phyloP scores from a whole-genome alignment of 1,284 basidiomycete genomes.

The Cryptococcus amylolentus region DNA sequence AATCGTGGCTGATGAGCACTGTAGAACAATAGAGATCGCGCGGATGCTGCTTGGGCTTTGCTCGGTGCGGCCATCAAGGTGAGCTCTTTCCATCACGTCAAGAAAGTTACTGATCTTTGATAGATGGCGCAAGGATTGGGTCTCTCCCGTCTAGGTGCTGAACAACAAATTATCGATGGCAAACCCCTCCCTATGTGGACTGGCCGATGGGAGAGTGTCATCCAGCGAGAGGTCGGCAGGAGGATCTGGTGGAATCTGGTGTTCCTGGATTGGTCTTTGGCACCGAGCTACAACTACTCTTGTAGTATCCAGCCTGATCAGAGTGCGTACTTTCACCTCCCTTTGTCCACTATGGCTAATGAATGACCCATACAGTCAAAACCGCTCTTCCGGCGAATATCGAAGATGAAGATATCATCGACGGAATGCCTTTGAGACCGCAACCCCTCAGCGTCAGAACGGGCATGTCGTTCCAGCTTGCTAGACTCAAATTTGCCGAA shows the following conservation, averaged over 20 bases:
- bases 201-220: slow-evolving; percentile 49
- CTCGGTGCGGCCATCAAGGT: slow-evolving; percentile 50
- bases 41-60: slow-evolving; percentile 50
- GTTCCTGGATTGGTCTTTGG: slow-evolving; percentile 49
- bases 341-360: slow-evolving; percentile 4
- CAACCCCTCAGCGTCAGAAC: slow-evolving; percentile 46
- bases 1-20: not conserved
- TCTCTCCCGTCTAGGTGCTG: slow-evolving; percentile 49
- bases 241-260: slow-evolving; percentile 51
- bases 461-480: slow-evolving; percentile 50
- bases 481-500: slow-evolving; percentile 47
- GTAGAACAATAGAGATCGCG: slow-evolving; percentile 50
- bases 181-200: slow-evolving; percentile 48
- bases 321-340: slow-evolving; percentile 31
- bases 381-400: slow-evolving; percentile 50
- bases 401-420: slow-evolving; percentile 50
- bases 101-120: slow-evolving; percentile 1
- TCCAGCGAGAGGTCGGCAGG: slow-evolving; percentile 50
- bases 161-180: slow-evolving; percentile 42
- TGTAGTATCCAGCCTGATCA: slow-evolving; percentile 51
- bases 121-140: slow-evolving; percentile 52
- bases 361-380: slow-evolving; percentile 31
- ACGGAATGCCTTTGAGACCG: slow-evolving; percentile 44
- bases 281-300: slow-evolving; percentile 48
- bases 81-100: slow-evolving; percentile 1